A percentile compares a stretch with the other conserved stretches of the same genome.
These are phyloP conservation scores for Monoraphidium neglectum DNA, from an alignment of 139 green algal species.

Conservation along the genomic window DNA sequence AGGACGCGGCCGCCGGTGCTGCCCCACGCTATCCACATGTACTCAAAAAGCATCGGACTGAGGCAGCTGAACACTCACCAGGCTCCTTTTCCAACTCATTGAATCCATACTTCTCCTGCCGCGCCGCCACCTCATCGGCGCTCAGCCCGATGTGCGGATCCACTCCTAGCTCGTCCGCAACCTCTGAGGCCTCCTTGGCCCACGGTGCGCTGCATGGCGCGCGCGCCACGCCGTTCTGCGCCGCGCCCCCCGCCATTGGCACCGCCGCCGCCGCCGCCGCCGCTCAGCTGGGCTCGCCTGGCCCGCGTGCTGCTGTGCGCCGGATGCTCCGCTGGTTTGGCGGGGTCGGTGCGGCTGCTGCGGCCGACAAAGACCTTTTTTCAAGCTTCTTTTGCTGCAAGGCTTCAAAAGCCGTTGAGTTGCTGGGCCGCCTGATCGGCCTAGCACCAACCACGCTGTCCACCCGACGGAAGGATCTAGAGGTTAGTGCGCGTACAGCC, in stretches of 20 bases:
- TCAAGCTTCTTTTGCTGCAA: too few species aligned
- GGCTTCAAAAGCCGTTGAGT: too few species aligned
- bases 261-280: not conserved
- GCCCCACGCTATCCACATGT: not conserved
- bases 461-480: too few species aligned
- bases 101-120: constrained; percentile 59
- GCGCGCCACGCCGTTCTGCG: not conserved
- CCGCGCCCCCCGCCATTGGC: not conserved
- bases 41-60: not conserved
- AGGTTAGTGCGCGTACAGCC: too few species aligned
- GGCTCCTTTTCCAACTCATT: constrained; percentile 93
- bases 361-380: too few species aligned
- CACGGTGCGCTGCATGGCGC: constrained; percentile 23
- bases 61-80: not conserved
- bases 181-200: constrained; percentile 13
- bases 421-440: too few species aligned
- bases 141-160: constrained; percentile 54
- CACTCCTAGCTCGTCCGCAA: constrained; percentile 21
- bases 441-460: too few species aligned
- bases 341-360: too few species aligned
- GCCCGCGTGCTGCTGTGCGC: too few species aligned
- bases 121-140: constrained; percentile 46
- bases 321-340: too few species aligned
- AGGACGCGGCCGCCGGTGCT: not conserved
- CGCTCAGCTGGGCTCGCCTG: too few species aligned